A percentile compares a stretch with the other conserved stretches of the same genome.
These are phyloP conservation scores for Epichloe festucae DNA, from an alignment of 2,329 filamentous ascomycete species.

Conservation along the genomic window DNA sequence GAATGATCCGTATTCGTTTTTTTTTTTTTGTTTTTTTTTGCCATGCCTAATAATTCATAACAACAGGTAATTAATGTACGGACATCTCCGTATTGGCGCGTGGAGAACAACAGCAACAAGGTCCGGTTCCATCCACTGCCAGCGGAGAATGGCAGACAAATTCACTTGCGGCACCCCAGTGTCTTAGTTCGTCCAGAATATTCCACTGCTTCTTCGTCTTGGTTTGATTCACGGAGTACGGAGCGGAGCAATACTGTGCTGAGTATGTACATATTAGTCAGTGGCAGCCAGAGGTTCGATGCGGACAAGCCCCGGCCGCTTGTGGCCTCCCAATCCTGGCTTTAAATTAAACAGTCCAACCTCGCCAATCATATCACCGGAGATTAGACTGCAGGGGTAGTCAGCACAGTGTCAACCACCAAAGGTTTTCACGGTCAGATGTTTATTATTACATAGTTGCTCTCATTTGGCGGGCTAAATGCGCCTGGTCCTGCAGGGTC, in stretches of 20 bases:
- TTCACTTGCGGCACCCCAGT: background rate
- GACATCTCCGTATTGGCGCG: too few relatives aligned
- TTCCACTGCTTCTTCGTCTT: background rate
- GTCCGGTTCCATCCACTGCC: too few relatives aligned
- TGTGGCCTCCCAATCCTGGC: background rate
- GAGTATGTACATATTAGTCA: background rate
- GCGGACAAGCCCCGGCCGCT: background rate
- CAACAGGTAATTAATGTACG: too few relatives aligned
- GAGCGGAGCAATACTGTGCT: too few relatives aligned
- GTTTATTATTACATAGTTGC: too few relatives aligned
- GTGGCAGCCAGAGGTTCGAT: background rate
- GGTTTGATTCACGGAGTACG: too few relatives aligned
- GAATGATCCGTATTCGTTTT: too few relatives aligned
- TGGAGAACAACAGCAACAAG: background rate
- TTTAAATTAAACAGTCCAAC: slow-evolving; percentile 1
- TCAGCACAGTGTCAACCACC: too few relatives aligned
- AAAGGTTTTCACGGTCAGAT: background rate
- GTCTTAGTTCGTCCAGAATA: background rate
- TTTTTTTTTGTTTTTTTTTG: too few relatives aligned
- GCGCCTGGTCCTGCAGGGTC: too few relatives aligned
- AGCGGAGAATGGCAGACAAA: background rate
- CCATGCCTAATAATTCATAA: too few relatives aligned
- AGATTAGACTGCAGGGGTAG: background rate
- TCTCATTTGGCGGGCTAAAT: too few relatives aligned
- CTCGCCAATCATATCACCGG: background rate